Conservation (phyloP, 2,329 filamentous ascomycete genomes). For the Colletotrichum chlorophyti region DNA sequence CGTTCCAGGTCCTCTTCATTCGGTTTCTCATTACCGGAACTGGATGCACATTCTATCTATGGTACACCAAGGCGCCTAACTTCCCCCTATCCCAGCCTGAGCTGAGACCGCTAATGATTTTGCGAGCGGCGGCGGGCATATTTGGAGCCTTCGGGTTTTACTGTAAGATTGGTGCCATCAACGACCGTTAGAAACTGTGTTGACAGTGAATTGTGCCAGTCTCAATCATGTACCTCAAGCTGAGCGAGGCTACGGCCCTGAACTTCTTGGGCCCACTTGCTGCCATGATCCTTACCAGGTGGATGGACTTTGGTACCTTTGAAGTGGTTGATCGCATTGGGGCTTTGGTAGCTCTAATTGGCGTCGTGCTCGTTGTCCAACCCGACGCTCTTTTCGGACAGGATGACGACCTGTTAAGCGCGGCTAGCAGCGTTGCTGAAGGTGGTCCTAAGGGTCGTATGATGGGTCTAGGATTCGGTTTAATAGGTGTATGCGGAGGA, state of each 20-base stretch:
- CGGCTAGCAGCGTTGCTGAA: not conserved
- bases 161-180: too few species aligned
- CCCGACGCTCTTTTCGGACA: constrained; percentile 10
- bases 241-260: constrained; percentile 21
- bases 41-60: not conserved
- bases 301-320: constrained; percentile 11
- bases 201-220: not conserved
- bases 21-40: constrained; percentile 19
- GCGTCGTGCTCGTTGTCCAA: constrained; percentile 17
- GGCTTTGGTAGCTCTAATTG: constrained; percentile 3
- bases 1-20: constrained; percentile 21
- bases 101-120: constrained; percentile 2
- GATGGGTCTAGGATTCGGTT: constrained; percentile 16
- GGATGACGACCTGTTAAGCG: too few species aligned
- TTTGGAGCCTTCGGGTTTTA: constrained; percentile 16
- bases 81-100: constrained; percentile 1
- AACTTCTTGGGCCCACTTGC: constrained; percentile 18
- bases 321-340: constrained; percentile 8
- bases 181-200: too few species aligned
- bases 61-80: not conserved
- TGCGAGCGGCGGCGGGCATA: constrained; percentile 10
- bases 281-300: constrained; percentile 18
- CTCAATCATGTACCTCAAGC: constrained; percentile 22
- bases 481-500: constrained; percentile 13
- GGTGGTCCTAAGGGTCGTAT: not conserved